Conservation (phyloP, 1,139 yeast genomes). For the Candida sojae region DNA sequence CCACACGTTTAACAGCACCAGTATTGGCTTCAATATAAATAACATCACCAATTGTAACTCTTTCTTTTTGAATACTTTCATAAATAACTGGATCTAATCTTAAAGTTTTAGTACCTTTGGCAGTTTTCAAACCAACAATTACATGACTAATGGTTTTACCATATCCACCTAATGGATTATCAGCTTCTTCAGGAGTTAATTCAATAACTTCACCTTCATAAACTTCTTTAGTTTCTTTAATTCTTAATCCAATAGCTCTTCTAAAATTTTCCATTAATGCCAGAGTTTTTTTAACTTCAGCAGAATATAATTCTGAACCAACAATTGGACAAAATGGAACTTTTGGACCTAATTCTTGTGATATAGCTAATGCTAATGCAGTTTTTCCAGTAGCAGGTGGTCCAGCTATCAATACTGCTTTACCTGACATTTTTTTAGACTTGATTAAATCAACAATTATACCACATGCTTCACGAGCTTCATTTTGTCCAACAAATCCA, state of each 20-base stretch:
- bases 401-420: slow-evolving; percentile 94
- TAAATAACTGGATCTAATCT: slow-evolving; percentile 94
- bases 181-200: slow-evolving; percentile 94
- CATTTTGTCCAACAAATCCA: slow-evolving; percentile 93
- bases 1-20: slow-evolving; percentile 96
- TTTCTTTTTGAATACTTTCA: slow-evolving; percentile 93
- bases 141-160: slow-evolving; percentile 97
- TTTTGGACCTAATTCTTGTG: slow-evolving; percentile 97
- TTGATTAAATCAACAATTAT: slow-evolving; percentile 91
- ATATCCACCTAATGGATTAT: slow-evolving; percentile 95
- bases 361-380: slow-evolving; percentile 91
- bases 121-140: slow-evolving; percentile 90
- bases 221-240: slow-evolving; percentile 96
- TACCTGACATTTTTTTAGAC: slow-evolving; percentile 91
- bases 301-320: slow-evolving; percentile 93
- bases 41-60: slow-evolving; percentile 94
- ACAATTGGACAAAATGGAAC: slow-evolving; percentile 98
- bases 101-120: slow-evolving; percentile 91
- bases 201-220: slow-evolving; percentile 99
- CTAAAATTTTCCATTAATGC: slow-evolving; percentile 97
- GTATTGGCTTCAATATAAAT: slow-evolving; percentile 96
- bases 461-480: slow-evolving; percentile 98
- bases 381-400: slow-evolving; percentile 99
- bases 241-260: slow-evolving; percentile 92
- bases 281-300: slow-evolving; percentile 96